Evolutionary conservation across 2,329 filamentous ascomycete species (phyloP), one percentile per base, ranked within the genome.

Genomic region (Trichoderma lentiforme): DNA sequence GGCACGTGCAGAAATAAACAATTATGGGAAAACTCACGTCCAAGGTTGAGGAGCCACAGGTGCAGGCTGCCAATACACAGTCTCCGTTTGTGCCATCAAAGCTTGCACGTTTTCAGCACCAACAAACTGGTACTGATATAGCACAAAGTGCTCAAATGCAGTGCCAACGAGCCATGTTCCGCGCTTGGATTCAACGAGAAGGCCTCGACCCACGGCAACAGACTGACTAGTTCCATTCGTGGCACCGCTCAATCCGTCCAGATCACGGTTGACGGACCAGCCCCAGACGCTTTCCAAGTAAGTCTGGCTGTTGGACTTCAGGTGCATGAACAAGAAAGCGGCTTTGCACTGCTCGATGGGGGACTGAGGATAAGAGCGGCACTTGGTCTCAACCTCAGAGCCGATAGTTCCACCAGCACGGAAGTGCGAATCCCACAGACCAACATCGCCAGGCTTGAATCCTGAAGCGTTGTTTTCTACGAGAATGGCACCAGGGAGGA

Each of bases 401-500:
- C 74, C 74, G 3, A 79, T 79, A 0, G 82, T 80, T 32, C 85
- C 85, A 24, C 85, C 85, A 11, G 85, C 80, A 14, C 80, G 80
- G 66, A 85, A 78, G 63, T 84, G 79, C 1, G 71, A 80, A 74
- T 83, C 82, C 82, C 81, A 86, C 66, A 87, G 77, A 3, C 81
- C 86, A 8, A 87, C 86, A 39, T 86, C 83, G 4, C 84, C 84
- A 1, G 81, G 81, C 0, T 74, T 60, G 2, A 57, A 53, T 36
- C 69, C 72, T 15, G 69, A 47, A 8, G 77, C 72, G 39, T 78
- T 93, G 91, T 91, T 93, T 76, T 93, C 85, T 77, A 93, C 85
- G 75, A 93, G 83, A 74, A 93, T 89, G 3, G 89, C 90, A 72
- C 92, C 91, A 0, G 91, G 87, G 28, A 88, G 88, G 6, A 90